Percentiles rank a stretch among this genome's conserved stretches.
phyloP scores from a whole-genome alignment of 257 asterid species.

The Jacaranda copaia region DNA sequence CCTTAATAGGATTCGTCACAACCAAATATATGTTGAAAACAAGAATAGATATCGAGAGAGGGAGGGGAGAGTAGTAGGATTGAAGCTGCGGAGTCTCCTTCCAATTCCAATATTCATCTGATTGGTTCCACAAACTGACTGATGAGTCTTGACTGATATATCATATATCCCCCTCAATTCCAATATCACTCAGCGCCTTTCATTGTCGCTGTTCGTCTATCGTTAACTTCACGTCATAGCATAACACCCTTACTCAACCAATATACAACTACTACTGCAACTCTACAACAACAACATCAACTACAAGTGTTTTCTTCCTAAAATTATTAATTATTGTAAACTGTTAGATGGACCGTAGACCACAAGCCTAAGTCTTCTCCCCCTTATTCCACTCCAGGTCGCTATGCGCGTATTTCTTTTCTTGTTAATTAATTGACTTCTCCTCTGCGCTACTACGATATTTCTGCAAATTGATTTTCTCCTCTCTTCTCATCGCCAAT shows the following conservation, averaged over 20 bases:
- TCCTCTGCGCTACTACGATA: background rate
- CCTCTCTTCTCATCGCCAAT: background rate
- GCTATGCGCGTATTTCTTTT: background rate
- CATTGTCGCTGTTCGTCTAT: slow-evolving; percentile 1
- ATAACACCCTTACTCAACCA: slow-evolving; percentile 22
- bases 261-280: background rate
- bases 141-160: no score
- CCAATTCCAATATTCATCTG: no score
- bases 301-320: background rate
- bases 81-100: no score
- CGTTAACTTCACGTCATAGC: slow-evolving; percentile 48
- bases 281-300: no score
- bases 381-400: background rate
- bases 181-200: background rate
- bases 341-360: background rate
- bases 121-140: no score
- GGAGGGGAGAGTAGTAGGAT: no score
- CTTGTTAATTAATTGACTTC: background rate
- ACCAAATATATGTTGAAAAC: no score
- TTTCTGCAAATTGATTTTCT: background rate
- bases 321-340: slow-evolving; percentile 8
- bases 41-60: no score
- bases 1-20: no score
- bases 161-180: no score
- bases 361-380: slow-evolving; percentile 44